Evolutionary conservation across 2,329 filamentous ascomycete genomes (phyloP).

Genomic region (Curvularia sp.): DNA sequence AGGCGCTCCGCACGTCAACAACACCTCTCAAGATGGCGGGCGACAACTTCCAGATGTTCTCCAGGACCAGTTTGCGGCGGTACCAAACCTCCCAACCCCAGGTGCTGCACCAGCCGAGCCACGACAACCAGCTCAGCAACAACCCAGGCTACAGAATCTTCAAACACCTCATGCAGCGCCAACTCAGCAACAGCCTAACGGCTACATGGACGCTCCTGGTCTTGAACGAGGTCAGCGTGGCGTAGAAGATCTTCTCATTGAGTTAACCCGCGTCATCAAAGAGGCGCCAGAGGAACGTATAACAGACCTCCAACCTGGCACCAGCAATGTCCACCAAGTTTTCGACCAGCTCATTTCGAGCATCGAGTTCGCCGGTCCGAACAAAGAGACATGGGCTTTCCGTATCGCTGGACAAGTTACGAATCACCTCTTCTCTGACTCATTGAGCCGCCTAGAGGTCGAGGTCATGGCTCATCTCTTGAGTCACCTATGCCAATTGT

Average conservation of each 20-base stretch:
- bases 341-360: slow-evolving; percentile 64
- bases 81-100: slow-evolving; percentile 68
- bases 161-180: slow-evolving; percentile 45
- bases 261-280: slow-evolving; percentile 64
- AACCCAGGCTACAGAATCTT: slow-evolving; percentile 52
- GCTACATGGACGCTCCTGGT: slow-evolving; percentile 60
- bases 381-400: slow-evolving; percentile 64
- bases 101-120: slow-evolving; percentile 68
- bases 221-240: slow-evolving; percentile 54
- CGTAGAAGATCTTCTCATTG: slow-evolving; percentile 62
- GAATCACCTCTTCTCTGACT: slow-evolving; percentile 63
- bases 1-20: slow-evolving; percentile 64
- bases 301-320: slow-evolving; percentile 61
- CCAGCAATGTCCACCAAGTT: slow-evolving; percentile 63
- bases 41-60: slow-evolving; percentile 69
- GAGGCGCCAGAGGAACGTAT: slow-evolving; percentile 66
- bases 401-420: slow-evolving; percentile 65
- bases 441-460: slow-evolving; percentile 64
- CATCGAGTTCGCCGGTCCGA: slow-evolving; percentile 60
- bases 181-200: slow-evolving; percentile 63
- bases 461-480: slow-evolving; percentile 69
- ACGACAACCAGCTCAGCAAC: slow-evolving; percentile 63
- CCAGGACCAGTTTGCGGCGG: slow-evolving; percentile 65
- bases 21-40: slow-evolving; percentile 64
- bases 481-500: slow-evolving; percentile 67